A percentile compares a stretch with the other conserved stretches of the same genome.
Evolutionary conservation across 2,329 filamentous ascomycete genomes (phyloP).

Genomic region (Huntiella bhutanensis): DNA sequence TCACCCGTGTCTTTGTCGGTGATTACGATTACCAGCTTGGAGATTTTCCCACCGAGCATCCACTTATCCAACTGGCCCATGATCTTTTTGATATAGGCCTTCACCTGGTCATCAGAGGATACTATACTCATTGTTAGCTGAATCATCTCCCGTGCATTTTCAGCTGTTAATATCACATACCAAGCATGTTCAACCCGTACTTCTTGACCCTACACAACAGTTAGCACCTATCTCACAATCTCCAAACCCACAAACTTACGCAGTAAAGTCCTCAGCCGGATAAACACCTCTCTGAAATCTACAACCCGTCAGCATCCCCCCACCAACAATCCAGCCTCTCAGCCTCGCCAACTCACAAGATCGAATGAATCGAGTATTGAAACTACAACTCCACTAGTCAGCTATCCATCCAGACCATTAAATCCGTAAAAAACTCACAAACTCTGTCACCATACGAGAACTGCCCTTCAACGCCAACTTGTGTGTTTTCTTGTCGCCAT

Average conservation of each 20-base stretch:
- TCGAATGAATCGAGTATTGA: slow-evolving; percentile 95
- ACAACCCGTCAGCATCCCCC: not conserved
- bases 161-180: slow-evolving; percentile 20
- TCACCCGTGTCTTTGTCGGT: slow-evolving; percentile 95
- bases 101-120: slow-evolving; percentile 91
- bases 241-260: slow-evolving; percentile 33
- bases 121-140: slow-evolving; percentile 28
- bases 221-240: not conserved
- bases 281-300: slow-evolving; percentile 77
- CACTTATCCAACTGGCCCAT: slow-evolving; percentile 95
- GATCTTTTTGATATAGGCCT: slow-evolving; percentile 98
- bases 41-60: slow-evolving; percentile 96
- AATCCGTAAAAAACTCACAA: slow-evolving; percentile 51
- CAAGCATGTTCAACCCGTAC: slow-evolving; percentile 96
- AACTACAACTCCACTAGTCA: slow-evolving; percentile 36
- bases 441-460: slow-evolving; percentile 82
- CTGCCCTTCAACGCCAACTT: slow-evolving; percentile 77
- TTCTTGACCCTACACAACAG: slow-evolving; percentile 53
- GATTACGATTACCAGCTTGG: slow-evolving; percentile 89
- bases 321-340: not conserved
- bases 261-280: slow-evolving; percentile 89
- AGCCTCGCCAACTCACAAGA: slow-evolving; percentile 41
- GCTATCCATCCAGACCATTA: not conserved
- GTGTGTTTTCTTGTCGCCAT: slow-evolving; percentile 71
- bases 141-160: too few relatives aligned